A percentile compares a stretch with the other conserved stretches of the same genome.
Conservation (phyloP, 148 eudicot genomes). For the Suaeda aralocaspica region DNA sequence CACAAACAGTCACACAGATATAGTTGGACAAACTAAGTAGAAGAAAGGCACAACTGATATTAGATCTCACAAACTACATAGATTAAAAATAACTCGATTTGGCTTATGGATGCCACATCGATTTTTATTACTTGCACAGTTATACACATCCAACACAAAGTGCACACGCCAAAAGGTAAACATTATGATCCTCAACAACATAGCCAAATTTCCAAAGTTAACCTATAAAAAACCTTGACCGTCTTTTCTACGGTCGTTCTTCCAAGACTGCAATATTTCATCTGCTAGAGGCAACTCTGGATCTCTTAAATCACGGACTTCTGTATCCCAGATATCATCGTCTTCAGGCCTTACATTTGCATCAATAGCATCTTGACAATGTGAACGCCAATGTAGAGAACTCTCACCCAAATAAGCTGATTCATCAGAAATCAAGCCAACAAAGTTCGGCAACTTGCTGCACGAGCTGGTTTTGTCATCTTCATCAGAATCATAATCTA, state of each 20-base stretch:
- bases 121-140: too few species aligned
- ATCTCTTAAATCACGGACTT: constrained; percentile 13
- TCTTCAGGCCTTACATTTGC: constrained; percentile 24
- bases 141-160: neutral
- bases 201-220: neutral
- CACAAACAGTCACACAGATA: too few species aligned
- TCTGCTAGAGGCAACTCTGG: constrained; percentile 50
- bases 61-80: too few species aligned
- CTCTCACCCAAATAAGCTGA: constrained; percentile 25
- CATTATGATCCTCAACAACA: neutral
- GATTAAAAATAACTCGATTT: too few species aligned
- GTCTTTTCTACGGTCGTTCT: constrained; percentile 41
- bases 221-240: constrained; percentile 4
- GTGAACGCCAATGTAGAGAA: neutral
- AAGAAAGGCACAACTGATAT: too few species aligned
- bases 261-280: constrained; percentile 72
- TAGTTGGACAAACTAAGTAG: too few species aligned
- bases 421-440: constrained; percentile 23
- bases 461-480: constrained; percentile 15
- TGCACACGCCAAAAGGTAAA: neutral
- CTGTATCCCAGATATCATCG: constrained; percentile 14
- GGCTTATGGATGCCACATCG: too few species aligned
- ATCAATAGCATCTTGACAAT: constrained; percentile 19
- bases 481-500: constrained; percentile 19
- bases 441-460: constrained; percentile 5